A percentile compares a stretch with the other conserved stretches of the same genome.
Conservation (phyloP, 1,139 yeast species). For the Chernovozyma aurita region DNA sequence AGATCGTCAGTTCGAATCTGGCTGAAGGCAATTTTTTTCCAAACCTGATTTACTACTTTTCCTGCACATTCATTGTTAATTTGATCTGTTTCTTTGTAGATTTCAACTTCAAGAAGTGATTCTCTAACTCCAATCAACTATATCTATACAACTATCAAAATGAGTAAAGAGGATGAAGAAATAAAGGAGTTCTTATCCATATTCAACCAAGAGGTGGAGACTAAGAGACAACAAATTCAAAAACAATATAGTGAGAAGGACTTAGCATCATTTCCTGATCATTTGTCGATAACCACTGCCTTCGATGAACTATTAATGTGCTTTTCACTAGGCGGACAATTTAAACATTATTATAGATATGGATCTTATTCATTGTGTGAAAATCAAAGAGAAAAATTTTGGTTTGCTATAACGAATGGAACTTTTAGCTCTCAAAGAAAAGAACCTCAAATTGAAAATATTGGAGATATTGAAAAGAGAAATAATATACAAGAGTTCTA, state of each 20-base stretch:
- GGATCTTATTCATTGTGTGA: conserved; percentile 74
- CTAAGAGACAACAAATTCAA: conserved; percentile 27
- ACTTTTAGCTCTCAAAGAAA: conserved; percentile 14
- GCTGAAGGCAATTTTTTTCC: conserved; percentile 72
- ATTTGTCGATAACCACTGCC: conserved; percentile 55
- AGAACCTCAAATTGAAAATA: conserved; percentile 13
- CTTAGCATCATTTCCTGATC: conserved; percentile 24
- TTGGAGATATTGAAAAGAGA: conserved; percentile 44
- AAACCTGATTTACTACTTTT: too few species aligned
- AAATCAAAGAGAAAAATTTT: conserved; percentile 66
- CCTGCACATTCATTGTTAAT: too few species aligned
- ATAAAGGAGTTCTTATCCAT: conserved; percentile 30
- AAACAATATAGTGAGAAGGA: conserved; percentile 22
- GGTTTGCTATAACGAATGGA: conserved; percentile 71
- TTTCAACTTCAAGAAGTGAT: too few species aligned
- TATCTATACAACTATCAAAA: too few species aligned
- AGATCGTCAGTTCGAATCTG: conserved; percentile 88
- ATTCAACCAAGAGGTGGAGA: conserved; percentile 30
- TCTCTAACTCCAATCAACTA: too few species aligned
- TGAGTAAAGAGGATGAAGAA: conserved; percentile 22
- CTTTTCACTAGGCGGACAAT: conserved; percentile 86
- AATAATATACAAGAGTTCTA: conserved; percentile 65
- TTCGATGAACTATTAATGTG: conserved; percentile 84
- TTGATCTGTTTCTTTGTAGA: too few species aligned
- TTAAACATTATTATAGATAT: conserved; percentile 74